These are phyloP conservation scores for Wallacemonas sp. DNA, from an alignment of 208 protist species.

Conservation along the genomic window DNA sequence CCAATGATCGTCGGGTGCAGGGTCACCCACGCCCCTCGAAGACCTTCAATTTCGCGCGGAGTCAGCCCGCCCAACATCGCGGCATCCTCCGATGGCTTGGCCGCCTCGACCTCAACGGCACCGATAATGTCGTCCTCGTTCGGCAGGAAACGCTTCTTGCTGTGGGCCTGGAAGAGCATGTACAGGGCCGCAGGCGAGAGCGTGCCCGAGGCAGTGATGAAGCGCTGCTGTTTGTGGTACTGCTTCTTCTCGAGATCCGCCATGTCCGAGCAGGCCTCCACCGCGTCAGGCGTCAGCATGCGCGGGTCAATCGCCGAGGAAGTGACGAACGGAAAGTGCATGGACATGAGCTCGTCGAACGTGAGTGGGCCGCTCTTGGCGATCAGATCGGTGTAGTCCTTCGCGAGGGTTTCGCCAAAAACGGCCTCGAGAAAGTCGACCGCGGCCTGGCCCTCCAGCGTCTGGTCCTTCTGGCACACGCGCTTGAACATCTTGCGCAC, in stretches of 20 bases:
- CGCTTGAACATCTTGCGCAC: constrained; percentile 33
- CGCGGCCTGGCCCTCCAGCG: constrained; percentile 21
- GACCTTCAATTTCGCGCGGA: constrained; percentile 39
- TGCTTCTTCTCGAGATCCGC: constrained; percentile 28
- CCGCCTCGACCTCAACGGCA: constrained; percentile 23
- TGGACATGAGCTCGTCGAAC: constrained; percentile 55
- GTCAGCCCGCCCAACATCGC: constrained; percentile 31
- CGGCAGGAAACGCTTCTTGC: constrained; percentile 24
- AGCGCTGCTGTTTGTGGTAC: constrained; percentile 31
- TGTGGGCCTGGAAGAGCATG: constrained; percentile 29
- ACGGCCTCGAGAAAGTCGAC: constrained; percentile 43
- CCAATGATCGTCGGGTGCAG: constrained; percentile 48
- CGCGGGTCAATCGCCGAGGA: constrained; percentile 31
- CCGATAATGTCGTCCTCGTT: constrained; percentile 26
- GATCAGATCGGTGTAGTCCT: constrained; percentile 24
- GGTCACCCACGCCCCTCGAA: constrained; percentile 50
- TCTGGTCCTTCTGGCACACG: constrained; percentile 20
- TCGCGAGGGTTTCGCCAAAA: constrained; percentile 37
- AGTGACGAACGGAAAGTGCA: constrained; percentile 50
- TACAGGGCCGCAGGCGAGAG: constrained; percentile 52
- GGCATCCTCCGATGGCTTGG: constrained; percentile 18
- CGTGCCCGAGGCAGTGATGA: constrained; percentile 34
- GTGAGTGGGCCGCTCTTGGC: constrained; percentile 24
- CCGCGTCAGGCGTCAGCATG: constrained; percentile 28
- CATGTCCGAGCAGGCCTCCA: constrained; percentile 18